A percentile compares a stretch with the other conserved stretches of the same genome.
phyloP scores from a whole-genome alignment of 2,329 filamentous ascomycete species.

The Plenodomus tracheiphilus region DNA sequence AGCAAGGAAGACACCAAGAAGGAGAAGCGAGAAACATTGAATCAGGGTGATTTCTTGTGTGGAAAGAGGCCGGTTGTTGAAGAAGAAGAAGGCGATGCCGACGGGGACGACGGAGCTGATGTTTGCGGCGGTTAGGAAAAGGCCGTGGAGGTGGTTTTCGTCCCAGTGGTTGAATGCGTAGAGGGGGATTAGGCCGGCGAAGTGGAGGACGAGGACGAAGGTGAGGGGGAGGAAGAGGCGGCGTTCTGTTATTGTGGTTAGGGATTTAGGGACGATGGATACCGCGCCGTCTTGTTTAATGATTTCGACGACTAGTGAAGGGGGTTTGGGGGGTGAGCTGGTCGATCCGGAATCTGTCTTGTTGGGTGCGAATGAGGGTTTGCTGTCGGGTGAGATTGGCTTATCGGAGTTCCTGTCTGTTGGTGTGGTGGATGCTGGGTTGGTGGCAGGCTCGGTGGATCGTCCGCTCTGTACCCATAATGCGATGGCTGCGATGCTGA shows the following conservation, averaged over 20 bases:
- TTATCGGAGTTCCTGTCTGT: constrained; percentile 6
- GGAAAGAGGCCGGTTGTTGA: constrained; percentile 55
- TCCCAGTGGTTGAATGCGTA: constrained; percentile 82
- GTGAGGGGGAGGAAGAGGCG: constrained; percentile 73
- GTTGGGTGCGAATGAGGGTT: constrained; percentile 1
- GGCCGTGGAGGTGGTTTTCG: constrained; percentile 45
- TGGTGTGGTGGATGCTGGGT: constrained; percentile 29
- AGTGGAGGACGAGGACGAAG: constrained; percentile 72
- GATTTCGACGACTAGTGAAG: constrained; percentile 21
- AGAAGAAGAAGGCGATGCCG: constrained; percentile 31
- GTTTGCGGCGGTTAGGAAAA: constrained; percentile 39
- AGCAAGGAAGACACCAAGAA: constrained; percentile 88
- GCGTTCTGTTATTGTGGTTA: constrained; percentile 57
- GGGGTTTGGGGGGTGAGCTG: constrained; percentile 40
- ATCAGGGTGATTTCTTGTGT: constrained; percentile 75
- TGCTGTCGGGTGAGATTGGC: not conserved
- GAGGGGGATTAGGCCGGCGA: constrained; percentile 77
- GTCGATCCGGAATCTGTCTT: constrained; percentile 5
- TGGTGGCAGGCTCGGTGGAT: constrained; percentile 18
- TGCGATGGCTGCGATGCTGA: constrained; percentile 91
- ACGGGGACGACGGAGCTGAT: constrained; percentile 40
- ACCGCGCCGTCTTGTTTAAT: constrained; percentile 41
- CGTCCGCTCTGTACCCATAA: constrained; percentile 88
- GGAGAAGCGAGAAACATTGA: constrained; percentile 88
- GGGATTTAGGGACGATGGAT: constrained; percentile 44